phyloP scores from a whole-genome alignment of 2,329 filamentous ascomycete species.

The Colletotrichum spinosum region DNA sequence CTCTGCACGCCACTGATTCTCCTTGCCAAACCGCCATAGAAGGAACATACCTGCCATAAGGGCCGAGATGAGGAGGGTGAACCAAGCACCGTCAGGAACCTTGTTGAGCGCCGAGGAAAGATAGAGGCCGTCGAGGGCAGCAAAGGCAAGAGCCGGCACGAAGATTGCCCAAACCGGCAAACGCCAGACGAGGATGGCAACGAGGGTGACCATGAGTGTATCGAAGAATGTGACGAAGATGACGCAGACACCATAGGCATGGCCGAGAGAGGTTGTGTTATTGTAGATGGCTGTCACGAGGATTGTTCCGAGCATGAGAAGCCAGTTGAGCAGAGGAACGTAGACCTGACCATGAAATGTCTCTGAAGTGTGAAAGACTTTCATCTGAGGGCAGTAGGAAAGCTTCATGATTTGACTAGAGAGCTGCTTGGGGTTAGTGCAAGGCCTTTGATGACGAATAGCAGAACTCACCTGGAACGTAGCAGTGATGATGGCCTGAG shows the following conservation, averaged over 20 bases:
- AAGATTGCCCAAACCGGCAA: conserved; percentile 70
- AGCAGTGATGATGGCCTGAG: conserved; percentile 82
- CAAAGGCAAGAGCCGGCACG: conserved; percentile 71
- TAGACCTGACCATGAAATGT: conserved; percentile 81
- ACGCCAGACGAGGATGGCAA: conserved; percentile 79
- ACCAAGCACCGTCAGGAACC: conserved; percentile 82
- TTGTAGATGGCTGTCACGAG: conserved; percentile 80
- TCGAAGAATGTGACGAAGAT: conserved; percentile 85
- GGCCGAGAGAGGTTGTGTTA: conserved; percentile 77
- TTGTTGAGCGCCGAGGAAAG: conserved; percentile 78
- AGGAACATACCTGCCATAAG: conserved; percentile 75
- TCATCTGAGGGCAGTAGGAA: conserved; percentile 81
- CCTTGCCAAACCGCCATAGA: conserved; percentile 84
- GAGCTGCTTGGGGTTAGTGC: conserved; percentile 40
- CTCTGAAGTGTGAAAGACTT: conserved; percentile 77
- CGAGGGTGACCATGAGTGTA: conserved; percentile 78
- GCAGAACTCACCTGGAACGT: conserved; percentile 69
- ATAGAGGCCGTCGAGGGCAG: conserved; percentile 75
- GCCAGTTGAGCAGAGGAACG: conserved; percentile 80
- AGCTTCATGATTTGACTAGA: conserved; percentile 78
- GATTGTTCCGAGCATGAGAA: conserved; percentile 81
- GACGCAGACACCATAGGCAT: conserved; percentile 84
- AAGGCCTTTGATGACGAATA: not conserved
- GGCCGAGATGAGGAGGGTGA: conserved; percentile 74
- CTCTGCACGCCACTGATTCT: conserved; percentile 80